Base-by-base conservation (phyloP, 129 eudicot genomes). In the Centella asiatica region DNA sequence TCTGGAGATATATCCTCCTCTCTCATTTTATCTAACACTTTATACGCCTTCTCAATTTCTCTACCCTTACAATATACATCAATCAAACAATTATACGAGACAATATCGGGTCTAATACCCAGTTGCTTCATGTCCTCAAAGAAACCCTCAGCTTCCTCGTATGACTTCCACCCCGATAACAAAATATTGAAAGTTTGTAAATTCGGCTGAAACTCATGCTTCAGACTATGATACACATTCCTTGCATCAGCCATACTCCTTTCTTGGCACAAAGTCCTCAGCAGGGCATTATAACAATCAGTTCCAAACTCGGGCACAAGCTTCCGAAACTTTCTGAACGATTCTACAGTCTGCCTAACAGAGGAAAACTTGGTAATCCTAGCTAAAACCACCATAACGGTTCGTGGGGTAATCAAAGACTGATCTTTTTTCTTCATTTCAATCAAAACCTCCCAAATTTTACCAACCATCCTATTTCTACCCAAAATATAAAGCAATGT, bases 201-300 rank as follows among this genome's bases (percentile, higher is more conserved):
- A 83, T 79, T 76, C 0, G 89, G 89, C 64, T 61, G 20, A 70
- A 83, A 83, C 62, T 78, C 75, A 25, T 49, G 70, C 74, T 83
- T 83, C 66, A 83, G 50, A 15, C 69, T 45, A 54, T 78, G 85
- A 59, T 83, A 83, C 34, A 83, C 85, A 68, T 72, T 76, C 72
- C 89, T 75, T 10, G 82, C 89, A 66, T 83, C 89, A 37, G 47
- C 37, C 89, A 83, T 83, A 47, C 82, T 78, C 74, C 79, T 83
- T 69, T 83, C 89, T 57, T 83, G 85, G 48, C 79, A 83, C 82
- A 83, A 67, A 28, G 76, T 48, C 64, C 89, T 83, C 29, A 83
- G 63, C 73, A 83, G 57, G 0, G 75, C 89, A 59, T 83, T 83
- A 32, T 25, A 83, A 69, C 74, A 76, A 6, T 63, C 23, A 6